A percentile compares a stretch with the other conserved stretches of the same genome.
Conservation (phyloP, 2,329 filamentous ascomycete genomes). For the Cladosporium sphaerospermum region DNA sequence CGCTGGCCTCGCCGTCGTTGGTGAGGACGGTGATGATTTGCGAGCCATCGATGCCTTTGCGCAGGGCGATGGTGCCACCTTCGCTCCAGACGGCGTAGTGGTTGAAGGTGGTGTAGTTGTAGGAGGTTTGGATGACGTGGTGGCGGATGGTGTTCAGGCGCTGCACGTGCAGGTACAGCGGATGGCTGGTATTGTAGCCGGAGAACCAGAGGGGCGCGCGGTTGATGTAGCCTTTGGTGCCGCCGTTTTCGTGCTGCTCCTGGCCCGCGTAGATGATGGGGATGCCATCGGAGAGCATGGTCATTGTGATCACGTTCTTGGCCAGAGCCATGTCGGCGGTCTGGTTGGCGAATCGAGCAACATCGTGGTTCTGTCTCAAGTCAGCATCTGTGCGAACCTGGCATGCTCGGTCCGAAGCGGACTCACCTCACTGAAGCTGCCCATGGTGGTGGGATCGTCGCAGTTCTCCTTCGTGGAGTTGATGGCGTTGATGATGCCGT, state of each 20-base stretch:
- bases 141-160: slow-evolving; percentile 40
- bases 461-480: slow-evolving; percentile 30
- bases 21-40: slow-evolving; percentile 41
- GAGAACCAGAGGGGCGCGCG: slow-evolving; percentile 35
- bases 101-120: slow-evolving; percentile 37
- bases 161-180: slow-evolving; percentile 36
- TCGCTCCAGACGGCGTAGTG: slow-evolving; percentile 41
- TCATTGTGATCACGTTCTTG: slow-evolving; percentile 35
- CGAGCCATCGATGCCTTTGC: slow-evolving; percentile 35
- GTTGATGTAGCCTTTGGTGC: slow-evolving; percentile 27
- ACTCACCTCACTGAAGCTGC: slow-evolving; percentile 31
- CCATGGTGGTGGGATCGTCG: slow-evolving; percentile 33
- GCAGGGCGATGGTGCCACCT: slow-evolving; percentile 38
- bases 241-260: slow-evolving; percentile 36
- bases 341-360: slow-evolving; percentile 33
- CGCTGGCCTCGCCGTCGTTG: slow-evolving; percentile 34
- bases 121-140: slow-evolving; percentile 34
- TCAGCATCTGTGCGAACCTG: not conserved
- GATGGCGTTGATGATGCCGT: slow-evolving; percentile 32
- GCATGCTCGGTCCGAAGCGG: not conserved
- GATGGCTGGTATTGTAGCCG: slow-evolving; percentile 34
- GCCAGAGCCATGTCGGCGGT: slow-evolving; percentile 33
- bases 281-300: slow-evolving; percentile 37
- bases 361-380: slow-evolving; percentile 33
- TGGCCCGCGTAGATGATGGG: slow-evolving; percentile 39